A percentile compares a stretch with the other conserved stretches of the same genome.
phyloP scores from a whole-genome alignment of 495 filamentous ascomycete species.

The Apodospora peruviana region DNA sequence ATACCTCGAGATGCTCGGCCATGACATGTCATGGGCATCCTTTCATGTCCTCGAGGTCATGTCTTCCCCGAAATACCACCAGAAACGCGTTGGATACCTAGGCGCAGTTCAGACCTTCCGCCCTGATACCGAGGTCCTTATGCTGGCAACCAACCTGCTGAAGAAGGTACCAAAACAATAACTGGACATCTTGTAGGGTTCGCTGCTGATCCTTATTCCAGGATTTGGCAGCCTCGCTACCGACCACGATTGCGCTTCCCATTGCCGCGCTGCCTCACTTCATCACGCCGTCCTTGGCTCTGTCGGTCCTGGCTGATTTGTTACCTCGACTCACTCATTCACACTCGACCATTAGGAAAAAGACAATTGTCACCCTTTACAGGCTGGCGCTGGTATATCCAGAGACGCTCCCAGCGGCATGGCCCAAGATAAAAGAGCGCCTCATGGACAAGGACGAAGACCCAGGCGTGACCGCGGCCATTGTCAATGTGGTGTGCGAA shows the following conservation, averaged over 20 bases:
- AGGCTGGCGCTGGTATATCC: conserved; percentile 89
- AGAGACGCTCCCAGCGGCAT: conserved; percentile 83
- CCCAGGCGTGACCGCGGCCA: conserved; percentile 87
- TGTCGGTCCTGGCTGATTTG: conserved; percentile 80
- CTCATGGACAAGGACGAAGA: conserved; percentile 88
- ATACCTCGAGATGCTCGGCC: conserved; percentile 97
- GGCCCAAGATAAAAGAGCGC: conserved; percentile 94
- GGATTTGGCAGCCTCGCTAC: conserved; percentile 73
- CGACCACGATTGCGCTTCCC: conserved; percentile 75
- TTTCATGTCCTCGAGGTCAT: conserved; percentile 99
- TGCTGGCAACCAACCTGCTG: conserved; percentile 93
- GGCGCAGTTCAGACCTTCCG: conserved; percentile 94
- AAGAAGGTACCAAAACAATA: conserved; percentile 65
- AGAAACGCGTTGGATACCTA: conserved; percentile 95
- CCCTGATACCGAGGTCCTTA: conserved; percentile 90
- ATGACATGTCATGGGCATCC: conserved; percentile 99
- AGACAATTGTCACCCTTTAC: conserved; percentile 90
- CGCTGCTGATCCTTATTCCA: conserved; percentile 28
- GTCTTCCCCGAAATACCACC: conserved; percentile 87
- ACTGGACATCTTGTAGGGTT: neutral
- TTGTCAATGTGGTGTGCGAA: conserved; percentile 95
- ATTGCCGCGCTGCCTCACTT: conserved; percentile 85
- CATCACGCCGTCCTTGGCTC: conserved; percentile 81
- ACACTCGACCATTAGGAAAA: conserved; percentile 79
- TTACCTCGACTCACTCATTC: conserved; percentile 82